Evolutionary conservation across 805 yeast genomes (phyloP).

Genomic region (Yarrowia keelungensis): DNA sequence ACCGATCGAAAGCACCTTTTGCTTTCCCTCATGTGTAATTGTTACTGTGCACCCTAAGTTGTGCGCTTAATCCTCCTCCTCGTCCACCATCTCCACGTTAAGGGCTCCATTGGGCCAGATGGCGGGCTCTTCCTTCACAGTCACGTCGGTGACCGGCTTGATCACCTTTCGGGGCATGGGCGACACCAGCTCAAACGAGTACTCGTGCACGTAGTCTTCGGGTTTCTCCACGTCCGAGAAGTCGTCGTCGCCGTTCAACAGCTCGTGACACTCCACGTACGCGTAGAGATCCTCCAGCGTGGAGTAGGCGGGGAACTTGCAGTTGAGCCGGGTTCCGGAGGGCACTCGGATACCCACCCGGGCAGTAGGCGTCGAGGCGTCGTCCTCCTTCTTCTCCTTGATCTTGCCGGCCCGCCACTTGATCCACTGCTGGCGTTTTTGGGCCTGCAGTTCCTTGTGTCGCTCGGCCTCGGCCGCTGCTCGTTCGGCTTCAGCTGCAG

Average conservation of each 20-base stretch:
- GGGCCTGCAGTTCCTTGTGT: constrained; percentile 31
- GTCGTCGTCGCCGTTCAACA: constrained; percentile 42
- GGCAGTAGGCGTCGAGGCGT: constrained; percentile 50
- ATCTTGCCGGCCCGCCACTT: constrained; percentile 54
- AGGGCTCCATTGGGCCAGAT: constrained; percentile 72
- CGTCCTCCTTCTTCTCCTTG: constrained; percentile 45
- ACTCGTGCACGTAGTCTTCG: constrained; percentile 55
- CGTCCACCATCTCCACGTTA: constrained; percentile 54
- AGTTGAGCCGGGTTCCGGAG: constrained; percentile 64
- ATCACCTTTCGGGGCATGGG: constrained; percentile 65
- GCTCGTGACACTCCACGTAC: constrained; percentile 62
- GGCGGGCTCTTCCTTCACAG: constrained; percentile 54
- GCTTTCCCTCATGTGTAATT: not conserved
- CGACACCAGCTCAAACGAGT: constrained; percentile 58
- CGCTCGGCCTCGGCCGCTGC: constrained; percentile 42
- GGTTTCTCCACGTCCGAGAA: constrained; percentile 49
- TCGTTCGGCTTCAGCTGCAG: constrained; percentile 43
- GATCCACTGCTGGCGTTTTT: constrained; percentile 53
- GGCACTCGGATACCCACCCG: constrained; percentile 74
- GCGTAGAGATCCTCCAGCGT: constrained; percentile 72
- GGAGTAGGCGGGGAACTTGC: constrained; percentile 57
- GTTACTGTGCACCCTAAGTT: too few relatives aligned
- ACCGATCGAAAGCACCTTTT: not conserved
- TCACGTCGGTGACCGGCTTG: constrained; percentile 45
- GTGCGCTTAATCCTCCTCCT: constrained; percentile 21